Conservation (phyloP, 2,329 filamentous ascomycete species). For the Talaromyces sp. region DNA sequence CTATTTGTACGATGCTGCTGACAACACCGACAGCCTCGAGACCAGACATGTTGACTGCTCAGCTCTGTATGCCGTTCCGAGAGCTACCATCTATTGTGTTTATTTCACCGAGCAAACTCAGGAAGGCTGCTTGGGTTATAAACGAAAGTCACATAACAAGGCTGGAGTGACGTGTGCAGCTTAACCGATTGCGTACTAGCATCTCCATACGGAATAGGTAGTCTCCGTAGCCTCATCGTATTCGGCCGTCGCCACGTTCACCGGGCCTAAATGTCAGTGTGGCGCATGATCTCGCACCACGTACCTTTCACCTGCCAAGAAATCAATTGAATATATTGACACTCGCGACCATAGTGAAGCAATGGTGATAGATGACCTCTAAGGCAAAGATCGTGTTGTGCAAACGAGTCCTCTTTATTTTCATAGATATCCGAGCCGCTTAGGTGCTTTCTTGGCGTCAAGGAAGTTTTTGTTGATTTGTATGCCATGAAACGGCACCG, state of each 20-base stretch:
- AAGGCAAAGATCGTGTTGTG: not conserved
- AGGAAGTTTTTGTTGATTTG: not conserved
- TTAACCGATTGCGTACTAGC: too few relatives aligned
- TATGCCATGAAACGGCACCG: not conserved
- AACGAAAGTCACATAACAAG: too few relatives aligned
- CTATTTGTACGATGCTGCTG: constrained; percentile 28
- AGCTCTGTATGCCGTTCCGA: too few relatives aligned
- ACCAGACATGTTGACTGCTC: constrained; percentile 18
- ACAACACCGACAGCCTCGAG: constrained; percentile 23
- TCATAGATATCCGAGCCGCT: not conserved
- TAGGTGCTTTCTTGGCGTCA: not conserved
- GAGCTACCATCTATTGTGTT: too few relatives aligned
- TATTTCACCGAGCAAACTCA: too few relatives aligned
- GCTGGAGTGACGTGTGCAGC: too few relatives aligned
- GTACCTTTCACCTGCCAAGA: not conserved
- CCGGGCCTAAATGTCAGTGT: not conserved
- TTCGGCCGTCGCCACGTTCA: not conserved
- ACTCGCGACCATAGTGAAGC: not conserved
- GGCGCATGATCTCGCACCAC: not conserved
- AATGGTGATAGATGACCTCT: not conserved
- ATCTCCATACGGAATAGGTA: too few relatives aligned
- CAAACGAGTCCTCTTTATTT: not conserved
- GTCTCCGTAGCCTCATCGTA: not conserved
- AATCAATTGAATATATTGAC: not conserved
- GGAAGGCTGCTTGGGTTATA: too few relatives aligned